Conservation (phyloP, 768 basidiomycete species). For the Xerocomus spinulosus region DNA sequence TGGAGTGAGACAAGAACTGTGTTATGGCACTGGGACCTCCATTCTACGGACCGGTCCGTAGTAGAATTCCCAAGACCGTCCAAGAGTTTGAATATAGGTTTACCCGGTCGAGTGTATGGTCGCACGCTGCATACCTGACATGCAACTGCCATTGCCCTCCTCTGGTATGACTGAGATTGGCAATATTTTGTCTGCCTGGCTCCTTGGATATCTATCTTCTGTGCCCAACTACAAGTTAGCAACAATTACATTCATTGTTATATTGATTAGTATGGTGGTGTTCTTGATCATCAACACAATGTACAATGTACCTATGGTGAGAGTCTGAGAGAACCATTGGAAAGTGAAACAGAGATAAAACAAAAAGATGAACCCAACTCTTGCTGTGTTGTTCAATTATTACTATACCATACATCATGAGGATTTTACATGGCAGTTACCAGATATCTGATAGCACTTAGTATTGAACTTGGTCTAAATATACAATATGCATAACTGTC, state of each 20-base stretch:
- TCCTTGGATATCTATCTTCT: constrained; percentile 47
- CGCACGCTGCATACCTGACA: constrained; percentile 51
- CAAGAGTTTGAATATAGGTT: too few relatives aligned
- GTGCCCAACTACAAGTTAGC: constrained; percentile 48
- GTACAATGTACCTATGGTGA: constrained; percentile 36
- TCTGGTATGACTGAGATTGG: constrained; percentile 51
- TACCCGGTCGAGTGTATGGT: too few relatives aligned
- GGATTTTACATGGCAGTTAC: too few relatives aligned
- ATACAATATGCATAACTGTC: too few relatives aligned
- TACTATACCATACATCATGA: too few relatives aligned
- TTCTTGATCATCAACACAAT: constrained; percentile 34
- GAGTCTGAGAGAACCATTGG: constrained; percentile 45
- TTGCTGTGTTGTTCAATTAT: too few relatives aligned
- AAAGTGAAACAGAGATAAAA: constrained; percentile 37
- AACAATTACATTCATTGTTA: constrained; percentile 33
- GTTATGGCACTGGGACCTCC: too few relatives aligned
- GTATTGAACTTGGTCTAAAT: too few relatives aligned
- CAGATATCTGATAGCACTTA: too few relatives aligned
- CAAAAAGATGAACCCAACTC: constrained; percentile 37
- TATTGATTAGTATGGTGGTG: constrained; percentile 38
- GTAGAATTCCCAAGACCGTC: too few relatives aligned
- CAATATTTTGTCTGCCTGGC: constrained; percentile 59
- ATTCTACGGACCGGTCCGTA: too few relatives aligned
- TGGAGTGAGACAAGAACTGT: too few relatives aligned
- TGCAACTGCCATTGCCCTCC: constrained; percentile 54